phyloP scores from a whole-genome alignment of 2,329 filamentous ascomycete species.

The Microdochium nivale region DNA sequence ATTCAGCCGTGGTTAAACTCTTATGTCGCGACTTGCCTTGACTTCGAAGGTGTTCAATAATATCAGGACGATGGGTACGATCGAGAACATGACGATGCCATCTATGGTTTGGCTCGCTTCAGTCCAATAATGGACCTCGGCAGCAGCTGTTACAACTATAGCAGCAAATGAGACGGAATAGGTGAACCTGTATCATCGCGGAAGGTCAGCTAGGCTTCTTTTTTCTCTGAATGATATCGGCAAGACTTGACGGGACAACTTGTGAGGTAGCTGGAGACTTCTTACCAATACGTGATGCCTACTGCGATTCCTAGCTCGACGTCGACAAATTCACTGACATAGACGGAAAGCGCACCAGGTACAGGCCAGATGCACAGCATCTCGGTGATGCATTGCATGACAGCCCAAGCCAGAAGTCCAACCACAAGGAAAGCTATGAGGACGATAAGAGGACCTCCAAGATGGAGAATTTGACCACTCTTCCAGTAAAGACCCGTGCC shows the following conservation, averaged over 20 bases:
- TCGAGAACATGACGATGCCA: constrained; percentile 11
- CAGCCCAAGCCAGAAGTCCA: constrained; percentile 17
- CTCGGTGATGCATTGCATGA: constrained; percentile 22
- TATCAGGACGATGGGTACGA: constrained; percentile 13
- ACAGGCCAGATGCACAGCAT: constrained; percentile 22
- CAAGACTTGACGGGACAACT: background rate
- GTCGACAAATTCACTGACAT: constrained; percentile 22
- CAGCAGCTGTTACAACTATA: constrained; percentile 13
- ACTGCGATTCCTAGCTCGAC: constrained; percentile 20
- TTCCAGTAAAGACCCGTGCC: constrained; percentile 20
- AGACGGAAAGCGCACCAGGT: constrained; percentile 20
- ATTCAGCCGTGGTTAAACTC: background rate
- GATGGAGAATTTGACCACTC: constrained; percentile 17
- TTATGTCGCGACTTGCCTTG: constrained; percentile 7
- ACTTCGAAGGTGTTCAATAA: constrained; percentile 13
- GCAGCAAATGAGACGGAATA: constrained; percentile 18
- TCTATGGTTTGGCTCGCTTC: constrained; percentile 6
- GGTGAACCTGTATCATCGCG: constrained; percentile 14
- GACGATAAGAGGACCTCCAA: constrained; percentile 16
- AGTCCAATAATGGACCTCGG: constrained; percentile 16
- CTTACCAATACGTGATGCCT: constrained; percentile 23
- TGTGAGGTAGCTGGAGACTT: no score
- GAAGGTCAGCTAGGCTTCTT: constrained; percentile 1
- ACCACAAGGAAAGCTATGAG: constrained; percentile 18
- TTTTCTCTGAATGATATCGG: background rate